Percentiles rank a stretch among this genome's conserved stretches.
These are phyloP conservation scores for Galeopsis tetrahit DNA, from an alignment of 257 asterid genomes.

Conservation along the genomic window DNA sequence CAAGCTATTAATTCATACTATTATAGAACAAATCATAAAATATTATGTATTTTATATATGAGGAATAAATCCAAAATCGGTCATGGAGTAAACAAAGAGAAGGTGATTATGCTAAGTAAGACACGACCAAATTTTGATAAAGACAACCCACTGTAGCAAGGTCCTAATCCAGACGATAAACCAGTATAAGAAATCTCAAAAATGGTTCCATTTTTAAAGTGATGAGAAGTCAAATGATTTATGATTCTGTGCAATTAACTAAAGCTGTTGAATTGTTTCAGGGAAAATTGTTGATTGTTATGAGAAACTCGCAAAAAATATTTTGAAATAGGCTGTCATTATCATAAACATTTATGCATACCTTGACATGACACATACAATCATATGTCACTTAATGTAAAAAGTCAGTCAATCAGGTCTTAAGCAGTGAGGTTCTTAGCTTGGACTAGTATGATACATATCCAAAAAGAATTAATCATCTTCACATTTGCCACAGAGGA, in stretches of 20 bases:
- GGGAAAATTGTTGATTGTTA: not conserved
- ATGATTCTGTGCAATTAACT: constrained; percentile 15
- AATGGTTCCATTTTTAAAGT: not conserved
- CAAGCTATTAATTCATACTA: constrained; percentile 14
- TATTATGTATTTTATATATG: constrained; percentile 1
- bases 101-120: constrained; percentile 22
- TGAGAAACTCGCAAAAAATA: not conserved
- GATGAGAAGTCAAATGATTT: constrained; percentile 1
- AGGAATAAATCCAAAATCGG: constrained; percentile 2
- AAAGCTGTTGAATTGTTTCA: constrained; percentile 6
- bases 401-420: constrained; percentile 8
- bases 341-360: not conserved
- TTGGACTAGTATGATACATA: not conserved
- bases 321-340: not conserved
- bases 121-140: not conserved
- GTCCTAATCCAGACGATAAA: constrained; percentile 13
- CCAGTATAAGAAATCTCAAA: constrained; percentile 8
- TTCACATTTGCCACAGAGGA: constrained; percentile 11
- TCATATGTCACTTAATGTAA: constrained; percentile 21
- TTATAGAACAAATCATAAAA: constrained; percentile 10
- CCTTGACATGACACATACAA: constrained; percentile 14
- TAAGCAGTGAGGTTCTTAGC: constrained; percentile 14
- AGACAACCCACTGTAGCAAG: constrained; percentile 1
- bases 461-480: not conserved
- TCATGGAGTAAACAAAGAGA: not conserved